Evolutionary conservation across 805 yeast genomes (phyloP), one percentile per base, ranked within the genome.

Genomic region (Spathaspora girioi): DNA sequence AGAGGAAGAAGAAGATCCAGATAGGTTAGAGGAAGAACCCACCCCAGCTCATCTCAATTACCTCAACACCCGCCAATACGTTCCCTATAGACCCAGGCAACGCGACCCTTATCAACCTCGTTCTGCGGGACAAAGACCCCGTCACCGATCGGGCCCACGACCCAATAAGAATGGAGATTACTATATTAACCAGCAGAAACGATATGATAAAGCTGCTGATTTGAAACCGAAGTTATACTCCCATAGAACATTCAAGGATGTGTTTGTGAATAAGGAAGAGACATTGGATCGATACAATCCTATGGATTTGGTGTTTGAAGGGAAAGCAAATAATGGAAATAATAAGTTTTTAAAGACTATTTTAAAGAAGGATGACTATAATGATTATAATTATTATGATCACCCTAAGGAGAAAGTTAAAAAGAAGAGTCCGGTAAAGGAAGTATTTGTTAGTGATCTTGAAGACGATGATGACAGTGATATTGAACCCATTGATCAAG

Each of bases 31-130:
- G 32, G 66, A 66, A 54, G 73, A 60, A 41, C 63, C 70, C 45
- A 73, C 77, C 0, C 77, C 78, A 1, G 77, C 78, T 0, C 69
- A 73, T 45, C 54, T 71, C 15, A 69, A 64, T 41, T 47, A 58
- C 17, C 48, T 67, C 14, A 65, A 64, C 38, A 42, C 47, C 26
- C 50, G 45, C 29, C 20, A 18, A 11, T 20, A 40, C n/a, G 59
- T 53, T 20, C 50, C 56, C 3, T 52, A 48, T 26, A 48, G 53
- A 15, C 38, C 44, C 10, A 40, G 41, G 3, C 40, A 8, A 35
- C 40, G 40, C 17, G 17, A 35, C 14, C 40, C 40, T 35, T 51
- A 49, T 35, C 42, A 47, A 29, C 41, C 50, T n/a, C 47, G 2
- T 15, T 42, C 15, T 26, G 12, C 20, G 17, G 46, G n/a, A 47